Base-by-base conservation (phyloP, 1,139 yeast species). In the Magnusiomyces suaveolens region DNA sequence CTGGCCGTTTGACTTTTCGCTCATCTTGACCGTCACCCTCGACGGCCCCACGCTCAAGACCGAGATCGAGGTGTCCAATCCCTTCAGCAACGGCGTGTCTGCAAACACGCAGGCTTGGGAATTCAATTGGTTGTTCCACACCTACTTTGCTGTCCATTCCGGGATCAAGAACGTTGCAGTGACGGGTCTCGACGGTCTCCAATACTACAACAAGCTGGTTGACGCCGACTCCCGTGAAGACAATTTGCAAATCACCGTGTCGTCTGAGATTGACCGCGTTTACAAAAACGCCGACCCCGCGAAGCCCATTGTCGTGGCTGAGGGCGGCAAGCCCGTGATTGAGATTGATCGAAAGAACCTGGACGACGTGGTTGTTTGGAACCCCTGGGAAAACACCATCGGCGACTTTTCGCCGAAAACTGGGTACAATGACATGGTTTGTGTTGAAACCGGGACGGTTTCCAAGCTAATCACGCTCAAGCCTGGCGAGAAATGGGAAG, bases 321-420 rank as follows among this genome's bases (percentile, higher is more conserved):
- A 82, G 44, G 80, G 83, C 50, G 94, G 94, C 44, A 77, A 80
- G 59, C 90, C 87, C 2, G 69, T 81, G 53, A 83, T 83, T 66
- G 81, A 84, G 50, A 72, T 89, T 43, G 60, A 57, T 20, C 78
- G 95, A 65, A 71, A 71, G 29, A 82, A 83, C 62, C 75, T 90
- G 60, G 89, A 86, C 2, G 97, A 92, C 66, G 80, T 88, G 24
- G 97, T 92, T 51, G 97, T 92, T 54, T 92, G 98, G 98, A 92
- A 92, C 69, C 98, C 98, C 26, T 92, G 97, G 98, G 81, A 94
- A 24, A 75, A 72, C 33, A 84, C 84, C 1, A 86, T 92, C 90
- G 83, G 75, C 41, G 98, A 92, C 70, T 92, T 90, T 67, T 78
- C 76, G 63, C 98, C 98, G 53, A 88, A 87, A 66, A 69, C 73